Evolutionary conservation across 148 eudicot genomes (phyloP), one percentile per base, ranked within the genome.

Genomic region (Rhododendron simsii): DNA sequence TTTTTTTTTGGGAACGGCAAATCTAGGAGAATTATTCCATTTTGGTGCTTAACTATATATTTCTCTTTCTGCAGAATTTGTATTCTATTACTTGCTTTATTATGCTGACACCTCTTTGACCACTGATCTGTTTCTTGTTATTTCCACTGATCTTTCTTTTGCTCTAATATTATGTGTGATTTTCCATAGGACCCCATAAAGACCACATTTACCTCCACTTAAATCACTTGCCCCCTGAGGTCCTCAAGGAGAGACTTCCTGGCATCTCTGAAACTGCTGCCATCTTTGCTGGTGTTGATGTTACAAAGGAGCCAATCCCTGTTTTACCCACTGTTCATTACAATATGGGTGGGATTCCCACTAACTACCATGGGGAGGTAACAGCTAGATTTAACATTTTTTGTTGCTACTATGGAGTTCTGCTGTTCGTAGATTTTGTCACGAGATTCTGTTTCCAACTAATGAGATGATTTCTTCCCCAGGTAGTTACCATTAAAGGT

Each of bases 181-280:
- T 88, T 83, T 88, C 63, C 80, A 88, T 88, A 97, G 99, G 99
- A 51, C 98, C 98, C 33, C 28, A 93, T 93, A 97, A 95, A 90
- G 99, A 97, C 89, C 99, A 97, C 82, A 97, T 97, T 79, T 97
- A 93, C 90, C 98, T 97, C 63, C 99, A 97, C 92, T 89, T 97
- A 88, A 94, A 97, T 92, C 99, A 97, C 90, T 94, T 97, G 75
- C 99, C 99, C 82, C 99, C 99, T 4, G 99, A 95, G 81, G 99
- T 97, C 63, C 98, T 97, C 20, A 89, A 97, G 95, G 99, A 97
- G 88, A 97, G 99, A 87, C 99, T 97, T 89, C 99, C 99, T 83
- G 99, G 99, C 85, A 97, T 97, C 78, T 97, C 99, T 69, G 99
- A 97, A 93, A 97, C 99, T 83, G 99, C 99, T 85, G 98, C 99